Evolutionary conservation across 139 green algal genomes (phyloP).

Genomic region (Edaphochlamys debaryana): DNA sequence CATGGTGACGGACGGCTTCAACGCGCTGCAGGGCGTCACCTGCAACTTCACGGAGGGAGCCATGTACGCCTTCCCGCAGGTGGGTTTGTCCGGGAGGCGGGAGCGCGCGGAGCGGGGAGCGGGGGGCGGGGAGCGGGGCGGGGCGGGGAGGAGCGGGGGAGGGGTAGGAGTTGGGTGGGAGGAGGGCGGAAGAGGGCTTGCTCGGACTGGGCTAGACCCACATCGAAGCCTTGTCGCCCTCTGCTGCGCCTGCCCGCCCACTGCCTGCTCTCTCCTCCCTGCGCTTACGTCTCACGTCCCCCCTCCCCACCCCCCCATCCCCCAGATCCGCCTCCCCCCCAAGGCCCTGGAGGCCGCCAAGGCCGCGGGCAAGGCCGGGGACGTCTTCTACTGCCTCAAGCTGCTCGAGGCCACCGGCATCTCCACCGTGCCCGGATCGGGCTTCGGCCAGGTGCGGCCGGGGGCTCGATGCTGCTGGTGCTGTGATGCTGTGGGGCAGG

Average conservation of each 20-base stretch:
- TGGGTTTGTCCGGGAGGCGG: too few species aligned
- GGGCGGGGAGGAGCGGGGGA: too few species aligned
- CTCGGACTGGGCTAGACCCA: too few species aligned
- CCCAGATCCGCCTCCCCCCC: slow-evolving; percentile 60
- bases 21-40: slow-evolving; percentile 78
- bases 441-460: slow-evolving; percentile 79
- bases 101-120: too few species aligned
- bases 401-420: slow-evolving; percentile 91
- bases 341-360: slow-evolving; percentile 79
- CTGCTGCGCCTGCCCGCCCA: too few species aligned
- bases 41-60: slow-evolving; percentile 91
- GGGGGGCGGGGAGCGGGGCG: too few species aligned
- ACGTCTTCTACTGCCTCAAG: slow-evolving; percentile 91
- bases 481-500: too few species aligned
- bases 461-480: too few species aligned
- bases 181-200: too few species aligned
- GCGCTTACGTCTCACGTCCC: neutral
- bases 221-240: too few species aligned
- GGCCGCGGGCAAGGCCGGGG: slow-evolving; percentile 77
- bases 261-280: neutral
- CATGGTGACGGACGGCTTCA: slow-evolving; percentile 88
- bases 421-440: slow-evolving; percentile 84
- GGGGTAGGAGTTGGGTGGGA: too few species aligned
- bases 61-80: slow-evolving; percentile 88
- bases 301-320: neutral